These are phyloP conservation scores for Neocucurbitaria cava DNA, from an alignment of 2,329 filamentous ascomycete genomes.

Conservation along the genomic window DNA sequence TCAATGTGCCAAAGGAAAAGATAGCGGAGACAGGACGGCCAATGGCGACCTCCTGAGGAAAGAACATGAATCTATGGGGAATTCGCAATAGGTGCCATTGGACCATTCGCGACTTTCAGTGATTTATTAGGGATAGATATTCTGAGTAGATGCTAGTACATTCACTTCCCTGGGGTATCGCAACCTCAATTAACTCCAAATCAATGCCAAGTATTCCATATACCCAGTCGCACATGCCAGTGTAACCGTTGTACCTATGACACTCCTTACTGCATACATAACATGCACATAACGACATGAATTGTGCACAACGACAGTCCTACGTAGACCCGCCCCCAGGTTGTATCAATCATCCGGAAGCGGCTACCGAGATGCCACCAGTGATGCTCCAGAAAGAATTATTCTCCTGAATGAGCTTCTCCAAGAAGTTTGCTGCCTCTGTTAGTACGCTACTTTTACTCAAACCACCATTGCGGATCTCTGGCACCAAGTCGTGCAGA, in stretches of 20 bases:
- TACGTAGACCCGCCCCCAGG: neutral
- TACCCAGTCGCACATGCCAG: neutral
- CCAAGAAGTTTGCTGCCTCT: slow-evolving; percentile 79
- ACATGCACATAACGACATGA: neutral
- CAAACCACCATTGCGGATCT: slow-evolving; percentile 74
- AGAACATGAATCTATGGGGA: neutral
- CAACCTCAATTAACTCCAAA: neutral
- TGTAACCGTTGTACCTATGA: neutral
- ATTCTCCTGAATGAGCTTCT: slow-evolving; percentile 74
- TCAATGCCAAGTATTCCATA: neutral
- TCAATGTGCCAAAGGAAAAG: slow-evolving; percentile 33
- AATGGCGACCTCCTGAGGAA: neutral
- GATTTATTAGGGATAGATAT: neutral
- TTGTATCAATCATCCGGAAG: neutral
- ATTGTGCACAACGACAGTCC: no score
- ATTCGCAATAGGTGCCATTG: neutral
- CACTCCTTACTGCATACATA: neutral
- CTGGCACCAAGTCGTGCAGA: slow-evolving; percentile 77
- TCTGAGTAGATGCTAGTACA: neutral
- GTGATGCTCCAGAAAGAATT: slow-evolving; percentile 15
- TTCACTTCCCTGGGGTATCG: slow-evolving; percentile 6
- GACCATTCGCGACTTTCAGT: neutral
- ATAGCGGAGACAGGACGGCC: slow-evolving; percentile 28
- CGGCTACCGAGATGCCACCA: neutral
- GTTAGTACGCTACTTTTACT: slow-evolving; percentile 83